Percentiles rank a stretch among this genome's conserved stretches.
Conservation (phyloP, 23 red algal genomes). For the Rhodosorus marinus region DNA sequence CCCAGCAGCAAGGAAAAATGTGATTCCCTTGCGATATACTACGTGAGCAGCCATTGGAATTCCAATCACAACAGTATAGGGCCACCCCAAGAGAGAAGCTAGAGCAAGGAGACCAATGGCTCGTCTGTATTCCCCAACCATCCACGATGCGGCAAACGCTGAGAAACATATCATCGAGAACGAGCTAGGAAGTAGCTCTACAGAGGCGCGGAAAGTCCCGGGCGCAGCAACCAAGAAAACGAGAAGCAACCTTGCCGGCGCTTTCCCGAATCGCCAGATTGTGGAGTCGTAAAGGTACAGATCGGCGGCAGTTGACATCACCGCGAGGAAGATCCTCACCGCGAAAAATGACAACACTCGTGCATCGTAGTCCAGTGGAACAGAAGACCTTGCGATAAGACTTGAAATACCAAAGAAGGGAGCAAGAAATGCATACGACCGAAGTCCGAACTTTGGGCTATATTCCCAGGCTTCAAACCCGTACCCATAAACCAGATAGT, state of each 20-base stretch:
- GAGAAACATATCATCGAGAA: slow-evolving; percentile 55
- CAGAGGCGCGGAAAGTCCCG: slow-evolving; percentile 40
- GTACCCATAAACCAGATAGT: slow-evolving; percentile 40
- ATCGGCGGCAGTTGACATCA: slow-evolving; percentile 21
- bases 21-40: neutral
- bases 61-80: slow-evolving; percentile 41
- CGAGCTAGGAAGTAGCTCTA: slow-evolving; percentile 56
- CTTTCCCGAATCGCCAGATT: slow-evolving; percentile 5
- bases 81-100: slow-evolving; percentile 57
- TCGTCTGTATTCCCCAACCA: slow-evolving; percentile 3
- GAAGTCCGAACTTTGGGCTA: slow-evolving; percentile 45
- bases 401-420: too few relatives aligned
- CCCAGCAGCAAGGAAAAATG: slow-evolving; percentile 1
- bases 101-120: slow-evolving; percentile 39
- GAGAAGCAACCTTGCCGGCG: slow-evolving; percentile 5
- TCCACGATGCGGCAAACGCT: slow-evolving; percentile 22
- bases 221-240: slow-evolving; percentile 34
- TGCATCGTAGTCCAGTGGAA: slow-evolving; percentile 8
- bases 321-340: slow-evolving; percentile 5
- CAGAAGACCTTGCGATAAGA: neutral
- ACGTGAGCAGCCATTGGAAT: slow-evolving; percentile 37
- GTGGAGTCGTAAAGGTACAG: slow-evolving; percentile 10
- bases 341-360: too few relatives aligned
- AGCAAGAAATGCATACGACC: slow-evolving; percentile 57
- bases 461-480: slow-evolving; percentile 92